Evolutionary conservation across 495 filamentous ascomycete species (phyloP).

Genomic region (Massariosphaeria phaeospora): DNA sequence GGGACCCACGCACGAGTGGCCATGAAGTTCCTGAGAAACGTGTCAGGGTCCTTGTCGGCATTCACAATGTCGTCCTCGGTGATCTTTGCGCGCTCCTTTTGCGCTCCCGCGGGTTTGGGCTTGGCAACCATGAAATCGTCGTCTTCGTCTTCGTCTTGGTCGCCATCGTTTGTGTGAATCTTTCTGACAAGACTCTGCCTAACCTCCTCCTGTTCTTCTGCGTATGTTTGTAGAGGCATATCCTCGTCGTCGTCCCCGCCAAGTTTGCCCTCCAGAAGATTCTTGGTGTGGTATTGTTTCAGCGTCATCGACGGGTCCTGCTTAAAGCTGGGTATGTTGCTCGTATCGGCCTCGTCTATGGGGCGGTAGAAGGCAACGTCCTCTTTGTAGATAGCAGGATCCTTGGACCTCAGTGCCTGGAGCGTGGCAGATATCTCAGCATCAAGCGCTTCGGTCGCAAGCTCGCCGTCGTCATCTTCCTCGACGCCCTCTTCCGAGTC

Average conservation of each 20-base stretch:
- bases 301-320: constrained; percentile 82
- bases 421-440: constrained; percentile 80
- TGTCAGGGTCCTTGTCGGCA: constrained; percentile 87
- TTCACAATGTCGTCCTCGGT: constrained; percentile 60
- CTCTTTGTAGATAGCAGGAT: constrained; percentile 83
- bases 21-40: constrained; percentile 85
- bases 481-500: constrained; percentile 66
- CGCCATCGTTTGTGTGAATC: constrained; percentile 65
- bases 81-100: constrained; percentile 40
- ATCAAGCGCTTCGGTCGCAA: constrained; percentile 77
- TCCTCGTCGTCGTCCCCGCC: constrained; percentile 55
- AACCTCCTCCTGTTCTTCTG: constrained; percentile 77
- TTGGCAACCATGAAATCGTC: constrained; percentile 60
- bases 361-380: constrained; percentile 68
- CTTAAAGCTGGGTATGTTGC: constrained; percentile 41
- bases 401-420: constrained; percentile 78
- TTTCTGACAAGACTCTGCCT: constrained; percentile 70
- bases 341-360: constrained; percentile 49
- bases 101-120: constrained; percentile 22
- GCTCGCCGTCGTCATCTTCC: constrained; percentile 83
- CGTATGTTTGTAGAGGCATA: constrained; percentile 59
- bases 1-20: constrained; percentile 82
- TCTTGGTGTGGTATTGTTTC: constrained; percentile 83
- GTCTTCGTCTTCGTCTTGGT: constrained; percentile 55
- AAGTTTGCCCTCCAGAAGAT: constrained; percentile 62